Base-by-base conservation (phyloP, 148 eudicot genomes). In the Beta vulgaris region DNA sequence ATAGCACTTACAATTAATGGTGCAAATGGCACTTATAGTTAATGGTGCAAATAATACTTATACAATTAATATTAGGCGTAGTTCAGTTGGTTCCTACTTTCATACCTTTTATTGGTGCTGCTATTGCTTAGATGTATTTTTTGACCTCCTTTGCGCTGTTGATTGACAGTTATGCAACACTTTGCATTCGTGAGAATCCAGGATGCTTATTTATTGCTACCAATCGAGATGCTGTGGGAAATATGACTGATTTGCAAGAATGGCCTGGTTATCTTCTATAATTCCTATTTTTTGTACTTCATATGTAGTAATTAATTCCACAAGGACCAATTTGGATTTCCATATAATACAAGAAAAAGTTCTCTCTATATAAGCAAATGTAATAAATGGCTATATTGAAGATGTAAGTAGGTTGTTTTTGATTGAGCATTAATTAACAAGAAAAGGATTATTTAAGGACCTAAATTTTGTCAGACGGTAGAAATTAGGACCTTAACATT, bases 171-270 rank as follows among this genome's bases (percentile, higher is more conserved):
- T 95, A 95, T 82, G 97, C 90, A 37, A 92, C 99, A 39, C 93
- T 95, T 34, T 95, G 99, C 74, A 87, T 95, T 77, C 92, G 99
- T 66, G 90, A 92, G 79, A 95, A 92, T 83, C 99, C 97, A 29
- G 99, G 93, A 73, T 95, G 99, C 88, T 83, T 95, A 55, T 95
- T 95, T 75, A 85, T 95, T 78, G 99, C 99, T 43, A 90, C 93
- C 64, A 92, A 95, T 63, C 90, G 96, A 31, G 99, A 95, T 86
- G 86, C 99, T 19, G 90, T 89, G 53, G 97, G 95, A 31, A 85
- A 95, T 80, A 87, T 95, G 88, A 95, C 97, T 67, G 86, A 89
- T 84, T 81, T 87, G 75, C 99, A 95, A 87, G 97, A 95, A 80
- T 95, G 97, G 97, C 93, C 99, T 59, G 98, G 98, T 91, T 75